Base-by-base conservation (phyloP, 83 land plant species). In the Isoetes engelmannii region DNA sequence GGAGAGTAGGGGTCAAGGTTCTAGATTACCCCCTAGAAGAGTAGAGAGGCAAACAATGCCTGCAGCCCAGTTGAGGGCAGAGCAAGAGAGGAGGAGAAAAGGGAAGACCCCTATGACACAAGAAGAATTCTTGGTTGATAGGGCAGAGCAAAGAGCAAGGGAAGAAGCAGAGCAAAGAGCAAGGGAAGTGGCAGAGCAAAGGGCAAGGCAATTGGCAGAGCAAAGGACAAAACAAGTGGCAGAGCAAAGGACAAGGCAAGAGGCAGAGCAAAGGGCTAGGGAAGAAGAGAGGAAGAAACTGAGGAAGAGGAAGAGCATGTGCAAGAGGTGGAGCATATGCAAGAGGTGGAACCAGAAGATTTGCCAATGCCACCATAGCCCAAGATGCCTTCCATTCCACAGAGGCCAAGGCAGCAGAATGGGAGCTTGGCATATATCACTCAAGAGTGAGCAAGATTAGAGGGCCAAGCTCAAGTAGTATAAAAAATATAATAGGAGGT, bases 91-190 rank as follows among this genome's bases (percentile, higher is more conserved):
- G 15, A 58, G 61, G 61, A 21, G 7, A 50, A 15, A 15, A 50
- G 20, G 15, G 61, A n/a, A n/a, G n/a, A n/a, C n/a, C n/a, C n/a
- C n/a, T n/a, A n/a, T n/a, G n/a, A n/a, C n/a, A n/a, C n/a, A n/a
- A n/a, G n/a, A n/a, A n/a, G n/a, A n/a, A n/a, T n/a, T n/a, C n/a
- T n/a, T n/a, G n/a, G n/a, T n/a, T n/a, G n/a, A n/a, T n/a, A n/a
- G n/a, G n/a, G n/a, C n/a, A n/a, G 61, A 50, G 53, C 53, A 50
- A 8, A 13, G 13, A 50, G 53, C 8, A 13, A 50, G 61, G 61
- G 61, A 58, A 7, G 61, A 58, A 21, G 61, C 7, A 58, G 61
- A n/a, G n/a, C n/a, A n/a, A n/a, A n/a, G n/a, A n/a, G n/a, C n/a
- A n/a, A n/a, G n/a, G n/a, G n/a, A n/a, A 15, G 61, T 5, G 15